Evolutionary conservation across 768 basidiomycete genomes (phyloP), one percentile per base, ranked within the genome.

Genomic region (Dendrothele bispora): DNA sequence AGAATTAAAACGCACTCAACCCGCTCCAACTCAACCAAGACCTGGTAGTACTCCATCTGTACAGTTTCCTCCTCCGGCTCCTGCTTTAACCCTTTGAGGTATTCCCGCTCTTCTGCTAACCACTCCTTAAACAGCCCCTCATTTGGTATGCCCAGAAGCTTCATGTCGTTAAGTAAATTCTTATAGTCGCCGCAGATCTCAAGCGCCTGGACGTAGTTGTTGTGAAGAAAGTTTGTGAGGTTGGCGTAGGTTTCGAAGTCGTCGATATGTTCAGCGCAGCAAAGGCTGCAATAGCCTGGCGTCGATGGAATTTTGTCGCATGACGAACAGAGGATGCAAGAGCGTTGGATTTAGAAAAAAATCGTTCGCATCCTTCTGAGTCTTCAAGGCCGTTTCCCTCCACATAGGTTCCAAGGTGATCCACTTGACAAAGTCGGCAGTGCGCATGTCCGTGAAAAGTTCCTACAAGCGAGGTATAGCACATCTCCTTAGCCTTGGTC

Each of bases 381-480:
- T 55, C 55, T 32, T 63, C 50, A 8, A 60, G 50, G 5, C 61
- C 54, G 20, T 48, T 26, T 11, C 56, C 51, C 10, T 49, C 10
- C 4, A 54, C 25, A 38, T 62, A 53, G 10, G 51, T 41, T 2
- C 51, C 34, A 17, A 61, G 52, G 21, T 46, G 41, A 12, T 39
- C n/a, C 27, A 65, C 54, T 41, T 65, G 56, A 50, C 61, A 53
- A 10, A 42, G 20, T n/a, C 56, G 37, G 32, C 58, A 30, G 39
- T 64, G 58, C 26, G 57, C 56, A 34, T 61, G 54, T 1, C 58
- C 56, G 48, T 59, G 60, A 41, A 61, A 61, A 2, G 50, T 43
- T 20, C 52, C 46, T 5, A 46, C 21, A 7, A 26, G 25, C 25
- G 44, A 25, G n/a, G 38, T 32, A 46, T 32, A 44, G 18, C 28